Conservation (phyloP, 148 eudicot species). For the Rhododendron kiyosumense region DNA sequence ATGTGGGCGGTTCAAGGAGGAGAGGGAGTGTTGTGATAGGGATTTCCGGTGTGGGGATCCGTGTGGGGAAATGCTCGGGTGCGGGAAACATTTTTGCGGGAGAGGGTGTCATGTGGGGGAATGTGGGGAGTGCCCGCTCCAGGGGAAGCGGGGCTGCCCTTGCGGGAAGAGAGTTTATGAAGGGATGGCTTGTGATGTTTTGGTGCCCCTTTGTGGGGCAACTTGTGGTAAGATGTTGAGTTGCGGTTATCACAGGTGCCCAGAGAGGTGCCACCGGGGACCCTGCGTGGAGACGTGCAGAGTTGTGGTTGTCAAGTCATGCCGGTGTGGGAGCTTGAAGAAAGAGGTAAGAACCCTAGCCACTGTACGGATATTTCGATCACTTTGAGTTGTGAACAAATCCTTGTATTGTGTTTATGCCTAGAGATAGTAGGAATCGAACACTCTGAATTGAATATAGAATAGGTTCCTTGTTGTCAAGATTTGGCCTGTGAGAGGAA, state of each 20-base stretch:
- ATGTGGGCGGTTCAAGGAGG: constrained; percentile 71
- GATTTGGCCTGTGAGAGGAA: constrained; percentile 92
- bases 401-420: constrained; percentile 1
- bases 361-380: not conserved
- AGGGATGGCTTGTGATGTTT: constrained; percentile 91
- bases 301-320: constrained; percentile 62
- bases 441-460: constrained; percentile 31
- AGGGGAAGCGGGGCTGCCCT: constrained; percentile 82
- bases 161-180: constrained; percentile 83
- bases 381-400: constrained; percentile 1
- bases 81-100: constrained; percentile 83
- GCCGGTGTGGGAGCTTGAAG: constrained; percentile 88
- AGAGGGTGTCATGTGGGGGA: constrained; percentile 80
- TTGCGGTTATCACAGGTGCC: constrained; percentile 85
- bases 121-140: constrained; percentile 81
- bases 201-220: constrained; percentile 68
- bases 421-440: constrained; percentile 7
- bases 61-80: constrained; percentile 51
- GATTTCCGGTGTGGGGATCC: constrained; percentile 57
- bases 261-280: constrained; percentile 89
- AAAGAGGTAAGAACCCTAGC: constrained; percentile 62
- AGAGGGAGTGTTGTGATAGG: constrained; percentile 74
- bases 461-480: constrained; percentile 98
- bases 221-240: constrained; percentile 78
- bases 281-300: constrained; percentile 78